Percentiles rank a stretch among this genome's conserved stretches.
These are phyloP conservation scores for Coemansia sp. DNA, from an alignment of 192 early-diverging fungal genomes.

Conservation along the genomic window DNA sequence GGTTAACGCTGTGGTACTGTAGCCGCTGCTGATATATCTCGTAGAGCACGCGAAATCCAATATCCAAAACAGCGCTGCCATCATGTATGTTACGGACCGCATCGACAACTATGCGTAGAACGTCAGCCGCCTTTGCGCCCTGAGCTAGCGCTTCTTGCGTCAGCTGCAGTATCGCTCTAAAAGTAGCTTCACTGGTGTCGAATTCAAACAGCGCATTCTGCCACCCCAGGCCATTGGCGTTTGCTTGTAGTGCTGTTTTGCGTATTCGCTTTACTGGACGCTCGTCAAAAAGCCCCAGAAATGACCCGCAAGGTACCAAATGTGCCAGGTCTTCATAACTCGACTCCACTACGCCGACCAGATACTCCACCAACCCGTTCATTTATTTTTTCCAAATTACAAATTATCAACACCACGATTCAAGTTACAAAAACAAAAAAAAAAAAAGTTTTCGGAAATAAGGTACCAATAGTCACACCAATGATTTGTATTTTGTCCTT, in stretches of 20 bases:
- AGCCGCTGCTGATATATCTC: conserved; percentile 46
- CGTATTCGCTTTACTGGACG: conserved; percentile 46
- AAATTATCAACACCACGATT: not conserved
- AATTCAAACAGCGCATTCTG: conserved; percentile 28
- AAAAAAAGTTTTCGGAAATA: not conserved
- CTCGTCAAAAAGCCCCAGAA: conserved; percentile 51
- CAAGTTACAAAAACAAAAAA: conserved; percentile 6
- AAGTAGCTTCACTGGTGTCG: conserved; percentile 48
- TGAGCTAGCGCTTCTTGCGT: conserved; percentile 24
- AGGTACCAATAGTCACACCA: not conserved
- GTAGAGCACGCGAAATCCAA: conserved; percentile 46
- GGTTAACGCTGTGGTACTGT: conserved; percentile 42
- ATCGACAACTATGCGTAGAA: conserved; percentile 39
- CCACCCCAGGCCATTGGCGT: not conserved
- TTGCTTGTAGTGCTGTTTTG: not conserved
- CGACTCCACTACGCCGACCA: conserved; percentile 41
- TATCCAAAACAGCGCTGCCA: conserved; percentile 44
- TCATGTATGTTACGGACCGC: conserved; percentile 44
- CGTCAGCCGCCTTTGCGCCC: conserved; percentile 17
- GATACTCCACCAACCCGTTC: conserved; percentile 36
- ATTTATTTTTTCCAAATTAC: conserved; percentile 6
- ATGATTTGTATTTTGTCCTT: not conserved
- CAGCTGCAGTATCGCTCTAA: conserved; percentile 24
- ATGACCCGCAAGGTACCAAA: conserved; percentile 51
- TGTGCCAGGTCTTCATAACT: conserved; percentile 51